Evolutionary conservation across 2,329 filamentous ascomycete genomes (phyloP), one percentile per base, ranked within the genome.

Genomic region (Paecilomyces variotii): DNA sequence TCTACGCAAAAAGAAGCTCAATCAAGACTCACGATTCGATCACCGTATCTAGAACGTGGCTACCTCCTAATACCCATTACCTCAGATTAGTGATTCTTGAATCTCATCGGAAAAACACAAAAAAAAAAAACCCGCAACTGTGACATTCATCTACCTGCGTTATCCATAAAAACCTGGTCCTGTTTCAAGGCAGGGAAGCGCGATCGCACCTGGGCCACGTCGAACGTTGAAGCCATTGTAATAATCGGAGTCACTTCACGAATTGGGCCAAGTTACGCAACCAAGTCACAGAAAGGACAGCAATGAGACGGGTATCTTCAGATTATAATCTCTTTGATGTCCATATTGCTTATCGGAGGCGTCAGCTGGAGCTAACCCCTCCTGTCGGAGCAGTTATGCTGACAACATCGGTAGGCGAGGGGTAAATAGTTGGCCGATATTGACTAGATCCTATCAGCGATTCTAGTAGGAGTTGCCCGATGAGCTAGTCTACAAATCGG

Each of bases 151-250:
- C 9, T 50, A 69, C 68, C 68, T 54, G 68, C 89, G 68, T 92
- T 92, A 68, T 93, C 89, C 63, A 92, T 82, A 70, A 83, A 91
- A 55, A 91, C 79, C 67, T 91, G 87, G 53, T 85, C 78, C 60
- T 85, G 80, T 49, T 80, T 74, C 45, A 92, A 72, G 12, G 88
- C 87, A 34, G 89, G 88, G 75, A 92, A 92, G 57, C 81, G 78
- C 61, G 79, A 76, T 60, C 86, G 80, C 30, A 82, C 79, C 54
- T 77, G 74, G 7, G 78, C 67, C 54, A 89, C 78, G 64, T 87
- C 78, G 64, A 89, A 82, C 12, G 65, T 62, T 55, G 65, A 61
- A 30, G 72, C 56, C 67, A 68, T 68, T 26, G 50, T 52, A 52
- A 25, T 11, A 19, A 7, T 26, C 2, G 5, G 24, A 32, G 26